Evolutionary conservation across 2,329 filamentous ascomycete species (phyloP).

Genomic region (Dendryphion nanum): DNA sequence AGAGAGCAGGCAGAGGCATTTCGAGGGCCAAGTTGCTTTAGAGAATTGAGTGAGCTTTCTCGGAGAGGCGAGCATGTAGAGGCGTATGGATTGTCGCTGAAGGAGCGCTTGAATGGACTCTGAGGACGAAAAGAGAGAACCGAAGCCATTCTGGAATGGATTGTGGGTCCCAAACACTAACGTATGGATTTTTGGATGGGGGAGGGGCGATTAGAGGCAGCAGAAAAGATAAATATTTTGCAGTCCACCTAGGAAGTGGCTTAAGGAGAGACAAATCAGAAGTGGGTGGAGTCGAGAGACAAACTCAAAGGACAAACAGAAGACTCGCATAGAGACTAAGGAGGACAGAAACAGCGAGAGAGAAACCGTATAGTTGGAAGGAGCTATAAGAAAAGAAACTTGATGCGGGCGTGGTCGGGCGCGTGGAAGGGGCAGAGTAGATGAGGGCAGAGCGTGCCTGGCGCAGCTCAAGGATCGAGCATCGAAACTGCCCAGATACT

Average conservation of each 20-base stretch:
- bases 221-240: constrained; percentile 40
- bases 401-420: no score
- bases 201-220: constrained; percentile 19
- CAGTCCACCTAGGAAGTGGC: constrained; percentile 25
- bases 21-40: constrained; percentile 26
- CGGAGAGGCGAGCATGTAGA: constrained; percentile 32
- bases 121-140: constrained; percentile 39
- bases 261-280: constrained; percentile 26
- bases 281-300: neutral
- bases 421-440: no score
- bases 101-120: constrained; percentile 42
- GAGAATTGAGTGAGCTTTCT: constrained; percentile 21
- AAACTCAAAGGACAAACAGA: constrained; percentile 47
- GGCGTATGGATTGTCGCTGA: constrained; percentile 41
- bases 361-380: no score
- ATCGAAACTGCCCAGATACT: no score
- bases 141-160: constrained; percentile 34
- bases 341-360: neutral
- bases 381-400: no score
- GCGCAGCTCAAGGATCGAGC: no score
- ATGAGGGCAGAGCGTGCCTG: no score
- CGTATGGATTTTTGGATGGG: constrained; percentile 10
- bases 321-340: neutral
- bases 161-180: constrained; percentile 16
- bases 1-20: constrained; percentile 38